Conservation (phyloP, 495 filamentous ascomycete species). For the Penicillium taxi region DNA sequence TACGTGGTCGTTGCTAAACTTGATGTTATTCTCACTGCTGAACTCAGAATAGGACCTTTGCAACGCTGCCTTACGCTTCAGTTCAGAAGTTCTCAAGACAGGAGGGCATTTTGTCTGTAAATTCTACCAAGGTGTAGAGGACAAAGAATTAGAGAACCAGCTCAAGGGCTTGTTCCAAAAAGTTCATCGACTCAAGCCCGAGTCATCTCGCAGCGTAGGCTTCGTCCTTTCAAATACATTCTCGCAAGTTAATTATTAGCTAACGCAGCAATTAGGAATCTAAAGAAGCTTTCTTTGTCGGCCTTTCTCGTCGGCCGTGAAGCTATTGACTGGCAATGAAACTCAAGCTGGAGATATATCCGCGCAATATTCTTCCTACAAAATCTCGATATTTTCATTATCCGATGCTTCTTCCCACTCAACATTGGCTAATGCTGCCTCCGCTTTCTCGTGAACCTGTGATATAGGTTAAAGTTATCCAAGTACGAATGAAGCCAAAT, state of each 20-base stretch:
- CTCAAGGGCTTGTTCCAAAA: conserved; percentile 67
- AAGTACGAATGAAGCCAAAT: neutral
- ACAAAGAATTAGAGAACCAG: conserved; percentile 63
- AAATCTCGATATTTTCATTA: conserved; percentile 37
- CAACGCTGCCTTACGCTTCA: conserved; percentile 71
- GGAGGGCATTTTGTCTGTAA: conserved; percentile 93
- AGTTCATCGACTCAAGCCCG: conserved; percentile 81
- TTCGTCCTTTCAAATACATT: neutral
- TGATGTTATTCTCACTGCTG: conserved; percentile 49
- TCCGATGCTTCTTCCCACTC: conserved; percentile 55
- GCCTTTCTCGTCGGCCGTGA: conserved; percentile 44
- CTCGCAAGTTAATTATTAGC: neutral
- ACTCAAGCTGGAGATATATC: neutral
- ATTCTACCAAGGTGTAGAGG: conserved; percentile 87
- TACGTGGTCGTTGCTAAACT: conserved; percentile 36
- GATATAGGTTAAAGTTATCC: conserved; percentile 16
- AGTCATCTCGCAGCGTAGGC: conserved; percentile 76
- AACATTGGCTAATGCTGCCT: conserved; percentile 53
- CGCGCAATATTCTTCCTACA: conserved; percentile 7
- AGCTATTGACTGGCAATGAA: conserved; percentile 1
- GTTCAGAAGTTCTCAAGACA: conserved; percentile 69
- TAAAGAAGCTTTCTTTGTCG: conserved; percentile 81
- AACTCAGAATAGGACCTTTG: conserved; percentile 65
- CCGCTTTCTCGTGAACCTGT: conserved; percentile 68
- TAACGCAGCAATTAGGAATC: conserved; percentile 59